phyloP scores from a whole-genome alignment of 768 basidiomycete species.

The Calocybe cyanea region DNA sequence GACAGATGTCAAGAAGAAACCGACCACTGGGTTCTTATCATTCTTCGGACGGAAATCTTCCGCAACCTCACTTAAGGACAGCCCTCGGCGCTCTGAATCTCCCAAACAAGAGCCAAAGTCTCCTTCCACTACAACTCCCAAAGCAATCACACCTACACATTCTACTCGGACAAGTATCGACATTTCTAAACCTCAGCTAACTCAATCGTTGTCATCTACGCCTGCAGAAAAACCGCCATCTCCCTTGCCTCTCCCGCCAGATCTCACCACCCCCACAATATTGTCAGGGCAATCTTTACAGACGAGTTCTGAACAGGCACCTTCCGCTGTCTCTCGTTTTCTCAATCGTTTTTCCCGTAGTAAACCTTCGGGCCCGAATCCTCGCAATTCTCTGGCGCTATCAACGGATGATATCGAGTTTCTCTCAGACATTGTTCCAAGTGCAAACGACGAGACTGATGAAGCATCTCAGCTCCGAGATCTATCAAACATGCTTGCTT shows the following conservation, averaged over 20 bases:
- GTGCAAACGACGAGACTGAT: constrained; percentile 39
- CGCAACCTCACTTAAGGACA: constrained; percentile 6
- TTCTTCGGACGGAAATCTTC: constrained; percentile 55
- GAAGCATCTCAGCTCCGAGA: constrained; percentile 30
- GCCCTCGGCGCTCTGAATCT: constrained; percentile 13
- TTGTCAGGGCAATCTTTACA: constrained; percentile 12
- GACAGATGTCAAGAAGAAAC: constrained; percentile 49
- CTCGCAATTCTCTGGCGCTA: constrained; percentile 59
- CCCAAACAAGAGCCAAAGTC: constrained; percentile 8
- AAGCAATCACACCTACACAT: constrained; percentile 10
- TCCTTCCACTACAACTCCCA: constrained; percentile 1
- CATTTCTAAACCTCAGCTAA: constrained; percentile 6
- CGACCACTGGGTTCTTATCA: constrained; percentile 59
- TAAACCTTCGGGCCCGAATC: constrained; percentile 29
- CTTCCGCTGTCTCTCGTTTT: constrained; percentile 82
- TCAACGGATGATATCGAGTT: constrained; percentile 82
- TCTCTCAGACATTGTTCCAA: constrained; percentile 66
- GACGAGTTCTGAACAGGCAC: constrained; percentile 25
- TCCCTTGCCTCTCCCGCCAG: constrained; percentile 1
- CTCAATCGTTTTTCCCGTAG: constrained; percentile 68
- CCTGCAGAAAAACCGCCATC: constrained; percentile 9
- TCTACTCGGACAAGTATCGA: constrained; percentile 26
- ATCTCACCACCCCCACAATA: constrained; percentile 1
- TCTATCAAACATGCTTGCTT: constrained; percentile 38
- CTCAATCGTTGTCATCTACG: constrained; percentile 9